phyloP scores from a whole-genome alignment of 1,139 yeast genomes.

The Geotrichum reessii region DNA sequence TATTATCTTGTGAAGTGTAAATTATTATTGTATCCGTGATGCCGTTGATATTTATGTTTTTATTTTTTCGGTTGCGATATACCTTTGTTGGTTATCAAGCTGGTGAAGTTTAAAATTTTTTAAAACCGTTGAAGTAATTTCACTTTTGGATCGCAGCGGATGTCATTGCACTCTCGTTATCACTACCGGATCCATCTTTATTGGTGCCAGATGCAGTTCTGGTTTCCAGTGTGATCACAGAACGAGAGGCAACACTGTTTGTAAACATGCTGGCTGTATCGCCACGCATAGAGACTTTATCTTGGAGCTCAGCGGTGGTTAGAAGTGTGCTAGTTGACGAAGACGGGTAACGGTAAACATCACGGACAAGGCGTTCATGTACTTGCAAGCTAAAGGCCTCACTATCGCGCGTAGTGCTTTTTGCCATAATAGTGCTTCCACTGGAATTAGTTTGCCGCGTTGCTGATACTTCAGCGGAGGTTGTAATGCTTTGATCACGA shows the following conservation, averaged over 20 bases:
- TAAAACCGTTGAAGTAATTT: too few species aligned
- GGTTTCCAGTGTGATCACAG: not conserved
- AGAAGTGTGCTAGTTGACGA: not conserved
- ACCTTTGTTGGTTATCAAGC: too few species aligned
- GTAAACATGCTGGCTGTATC: not conserved
- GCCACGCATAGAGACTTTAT: conserved; percentile 1
- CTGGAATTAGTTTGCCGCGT: not conserved
- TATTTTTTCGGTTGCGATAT: too few species aligned
- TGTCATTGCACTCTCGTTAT: not conserved
- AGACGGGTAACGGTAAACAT: conserved; percentile 1
- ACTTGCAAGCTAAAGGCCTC: conserved; percentile 5
- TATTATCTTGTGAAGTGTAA: too few species aligned
- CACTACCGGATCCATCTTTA: not conserved
- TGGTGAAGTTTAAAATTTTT: too few species aligned
- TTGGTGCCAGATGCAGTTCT: not conserved
- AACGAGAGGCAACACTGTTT: not conserved
- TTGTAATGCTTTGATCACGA: not conserved
- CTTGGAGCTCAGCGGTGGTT: not conserved
- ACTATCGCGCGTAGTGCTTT: not conserved
- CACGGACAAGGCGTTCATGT: not conserved
- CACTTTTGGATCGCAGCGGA: too few species aligned
- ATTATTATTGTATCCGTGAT: too few species aligned
- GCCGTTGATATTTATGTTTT: too few species aligned
- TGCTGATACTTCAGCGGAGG: not conserved
- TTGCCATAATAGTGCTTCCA: not conserved